Conservation (phyloP, 2,329 filamentous ascomycete genomes). For the Pestalotiopsis sp. region DNA sequence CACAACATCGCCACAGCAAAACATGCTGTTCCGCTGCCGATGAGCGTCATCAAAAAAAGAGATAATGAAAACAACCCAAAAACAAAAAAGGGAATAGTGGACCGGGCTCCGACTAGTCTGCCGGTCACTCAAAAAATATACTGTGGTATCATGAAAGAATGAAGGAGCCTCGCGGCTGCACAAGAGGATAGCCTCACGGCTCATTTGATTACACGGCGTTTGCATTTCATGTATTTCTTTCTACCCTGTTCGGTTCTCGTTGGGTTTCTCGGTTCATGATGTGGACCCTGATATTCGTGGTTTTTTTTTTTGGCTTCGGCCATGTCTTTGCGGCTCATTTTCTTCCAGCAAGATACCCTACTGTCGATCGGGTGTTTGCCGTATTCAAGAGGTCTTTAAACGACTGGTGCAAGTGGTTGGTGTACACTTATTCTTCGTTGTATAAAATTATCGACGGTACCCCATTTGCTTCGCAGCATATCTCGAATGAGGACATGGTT, state of each 20-base stretch:
- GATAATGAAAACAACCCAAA: not conserved
- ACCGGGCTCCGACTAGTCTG: not conserved
- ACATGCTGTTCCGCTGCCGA: not conserved
- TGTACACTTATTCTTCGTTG: not conserved
- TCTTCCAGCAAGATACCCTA: not conserved
- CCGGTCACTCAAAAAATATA: constrained; percentile 7
- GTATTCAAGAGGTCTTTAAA: not conserved
- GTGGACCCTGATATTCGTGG: not conserved
- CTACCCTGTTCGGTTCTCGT: not conserved
- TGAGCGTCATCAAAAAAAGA: not conserved
- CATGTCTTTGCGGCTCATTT: not conserved
- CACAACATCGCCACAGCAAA: constrained; percentile 26
- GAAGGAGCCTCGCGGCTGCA: constrained; percentile 33
- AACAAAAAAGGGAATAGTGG: not conserved
- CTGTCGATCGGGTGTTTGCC: not conserved
- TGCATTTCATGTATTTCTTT: constrained; percentile 16
- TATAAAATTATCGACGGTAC: not conserved
- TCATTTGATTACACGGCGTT: constrained; percentile 27
- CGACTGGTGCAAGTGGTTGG: not conserved
- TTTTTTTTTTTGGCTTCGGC: not conserved
- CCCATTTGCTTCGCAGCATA: not conserved
- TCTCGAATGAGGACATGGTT: not conserved
- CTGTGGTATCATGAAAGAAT: constrained; percentile 27
- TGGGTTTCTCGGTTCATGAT: not conserved
- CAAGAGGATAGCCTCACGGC: constrained; percentile 34